These are phyloP conservation scores for Hypoxylon intermedium DNA, from an alignment of 495 filamentous ascomycete species.

Conservation along the genomic window DNA sequence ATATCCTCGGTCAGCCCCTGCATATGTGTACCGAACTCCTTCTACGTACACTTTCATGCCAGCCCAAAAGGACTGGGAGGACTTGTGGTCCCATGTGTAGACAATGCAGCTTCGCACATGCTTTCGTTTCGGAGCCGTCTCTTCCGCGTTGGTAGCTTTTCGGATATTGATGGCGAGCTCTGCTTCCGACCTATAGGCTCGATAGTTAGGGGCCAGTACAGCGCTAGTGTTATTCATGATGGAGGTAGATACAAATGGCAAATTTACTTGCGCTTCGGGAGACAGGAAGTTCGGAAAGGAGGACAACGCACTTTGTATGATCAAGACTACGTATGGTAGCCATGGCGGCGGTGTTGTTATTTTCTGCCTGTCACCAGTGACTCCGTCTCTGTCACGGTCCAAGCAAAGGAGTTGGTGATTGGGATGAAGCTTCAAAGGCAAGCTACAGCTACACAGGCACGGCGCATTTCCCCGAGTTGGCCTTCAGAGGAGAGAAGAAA, in stretches of 20 bases:
- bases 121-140: constrained; percentile 96
- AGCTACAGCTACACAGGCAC: constrained; percentile 27
- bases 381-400: not conserved
- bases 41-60: constrained; percentile 93
- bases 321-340: constrained; percentile 56
- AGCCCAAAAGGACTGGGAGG: constrained; percentile 92
- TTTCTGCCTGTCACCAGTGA: not conserved
- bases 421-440: constrained; percentile 30
- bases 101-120: constrained; percentile 98
- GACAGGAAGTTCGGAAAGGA: not conserved
- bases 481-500: constrained; percentile 17
- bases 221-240: not conserved
- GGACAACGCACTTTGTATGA: constrained; percentile 51
- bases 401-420: constrained; percentile 23
- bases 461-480: constrained; percentile 31
- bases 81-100: constrained; percentile 99
- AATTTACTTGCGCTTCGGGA: not conserved
- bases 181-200: constrained; percentile 74
- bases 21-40: not conserved
- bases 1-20: constrained; percentile 25
- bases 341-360: constrained; percentile 43
- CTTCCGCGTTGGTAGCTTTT: constrained; percentile 95
- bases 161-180: constrained; percentile 94
- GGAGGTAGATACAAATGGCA: not conserved
- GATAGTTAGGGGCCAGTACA: constrained; percentile 10